Conservation (phyloP, 208 protist genomes). For the Trichomonas tenax region DNA sequence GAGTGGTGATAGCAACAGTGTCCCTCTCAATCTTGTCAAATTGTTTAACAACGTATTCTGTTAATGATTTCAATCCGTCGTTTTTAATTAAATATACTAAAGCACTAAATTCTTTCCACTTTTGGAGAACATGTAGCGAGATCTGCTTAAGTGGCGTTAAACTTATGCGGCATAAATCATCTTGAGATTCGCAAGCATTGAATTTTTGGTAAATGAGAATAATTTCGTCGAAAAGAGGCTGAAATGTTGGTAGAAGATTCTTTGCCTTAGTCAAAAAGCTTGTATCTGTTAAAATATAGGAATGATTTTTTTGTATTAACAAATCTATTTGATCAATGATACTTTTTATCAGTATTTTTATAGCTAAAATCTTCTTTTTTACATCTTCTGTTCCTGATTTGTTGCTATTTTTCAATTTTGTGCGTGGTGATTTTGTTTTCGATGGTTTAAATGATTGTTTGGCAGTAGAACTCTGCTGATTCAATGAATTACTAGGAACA, state of each 20-base stretch:
- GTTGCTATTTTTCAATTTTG: background rate
- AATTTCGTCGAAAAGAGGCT: background rate
- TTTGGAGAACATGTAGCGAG: background rate
- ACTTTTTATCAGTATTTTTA: background rate
- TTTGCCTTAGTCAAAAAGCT: background rate
- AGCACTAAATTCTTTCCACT: background rate
- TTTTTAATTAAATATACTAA: background rate
- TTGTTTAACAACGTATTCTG: background rate
- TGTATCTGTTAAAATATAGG: background rate
- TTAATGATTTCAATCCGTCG: background rate
- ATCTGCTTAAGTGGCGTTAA: background rate
- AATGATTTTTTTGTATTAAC: constrained; percentile 4
- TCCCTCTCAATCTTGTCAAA: background rate
- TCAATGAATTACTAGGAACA: background rate
- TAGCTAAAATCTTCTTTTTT: background rate
- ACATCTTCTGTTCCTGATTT: background rate
- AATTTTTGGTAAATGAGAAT: background rate
- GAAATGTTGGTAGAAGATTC: background rate
- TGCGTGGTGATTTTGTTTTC: background rate
- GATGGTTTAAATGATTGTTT: background rate
- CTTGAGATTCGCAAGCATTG: background rate
- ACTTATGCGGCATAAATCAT: background rate
- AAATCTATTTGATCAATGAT: background rate
- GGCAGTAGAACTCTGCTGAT: background rate
- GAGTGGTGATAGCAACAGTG: background rate